phyloP scores from a whole-genome alignment of 2,329 filamentous ascomycete genomes.

The Penicillium expansum region DNA sequence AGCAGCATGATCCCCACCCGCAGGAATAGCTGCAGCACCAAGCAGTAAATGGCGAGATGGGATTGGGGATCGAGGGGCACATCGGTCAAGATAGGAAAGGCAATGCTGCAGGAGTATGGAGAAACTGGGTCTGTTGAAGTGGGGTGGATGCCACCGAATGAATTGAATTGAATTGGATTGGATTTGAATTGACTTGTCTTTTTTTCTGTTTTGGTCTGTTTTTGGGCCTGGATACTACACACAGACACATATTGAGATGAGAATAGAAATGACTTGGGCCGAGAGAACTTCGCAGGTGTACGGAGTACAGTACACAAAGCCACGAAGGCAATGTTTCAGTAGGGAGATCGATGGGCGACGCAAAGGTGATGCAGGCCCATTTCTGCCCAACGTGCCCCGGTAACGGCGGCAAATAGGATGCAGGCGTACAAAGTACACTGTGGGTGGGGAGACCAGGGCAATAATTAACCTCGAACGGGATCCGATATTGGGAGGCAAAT shows the following conservation, averaged over 20 bases:
- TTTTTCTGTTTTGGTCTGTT: slow-evolving; percentile 15
- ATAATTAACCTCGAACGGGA: slow-evolving; percentile 12
- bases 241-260: not conserved
- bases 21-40: slow-evolving; percentile 31
- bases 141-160: slow-evolving; percentile 30
- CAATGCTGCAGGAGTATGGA: slow-evolving; percentile 22
- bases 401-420: slow-evolving; percentile 25
- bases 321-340: slow-evolving; percentile 10
- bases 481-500: not conserved
- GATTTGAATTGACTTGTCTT: slow-evolving; percentile 6
- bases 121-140: slow-evolving; percentile 25
- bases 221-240: not conserved
- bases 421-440: slow-evolving; percentile 17
- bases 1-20: slow-evolving; percentile 30
- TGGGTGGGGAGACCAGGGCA: slow-evolving; percentile 21
- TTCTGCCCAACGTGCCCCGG: slow-evolving; percentile 29
- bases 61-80: slow-evolving; percentile 21
- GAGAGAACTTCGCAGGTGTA: not conserved
- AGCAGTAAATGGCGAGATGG: slow-evolving; percentile 21
- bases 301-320: not conserved
- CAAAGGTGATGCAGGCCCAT: slow-evolving; percentile 24
- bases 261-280: not conserved
- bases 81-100: slow-evolving; percentile 26
- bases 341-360: slow-evolving; percentile 1
- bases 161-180: slow-evolving; percentile 12